Evolutionary conservation across 176 grass and related monocot genomes (phyloP), one percentile per base, ranked within the genome.

Genomic region (Aegilops tauschii): DNA sequence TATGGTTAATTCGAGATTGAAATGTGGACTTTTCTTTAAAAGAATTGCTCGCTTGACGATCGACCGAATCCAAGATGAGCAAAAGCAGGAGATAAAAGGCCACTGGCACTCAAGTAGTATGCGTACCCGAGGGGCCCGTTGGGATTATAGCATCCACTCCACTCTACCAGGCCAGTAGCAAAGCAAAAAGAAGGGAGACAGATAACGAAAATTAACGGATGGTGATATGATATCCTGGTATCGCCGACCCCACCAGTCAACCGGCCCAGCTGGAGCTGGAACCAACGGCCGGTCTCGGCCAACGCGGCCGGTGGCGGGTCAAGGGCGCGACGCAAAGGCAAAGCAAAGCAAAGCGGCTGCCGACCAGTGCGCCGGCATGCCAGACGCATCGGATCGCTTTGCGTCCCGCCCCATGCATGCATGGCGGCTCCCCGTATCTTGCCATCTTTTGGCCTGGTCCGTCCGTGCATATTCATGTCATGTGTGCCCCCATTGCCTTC

Each of bases 321-420:
- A 59, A 59, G 56, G 56, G 56, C 56, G 56, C 13, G 5, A 45
- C 61, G 47, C 13, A 50, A 50, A 50, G 47, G 49, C 61, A 49
- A 49, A 12, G 49, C 61, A 80, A 80, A 47, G 78, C 78, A 39
- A 52, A 52, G 72, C 61, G 8, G 23, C n/a, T 30, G 70, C 79
- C 1, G 18, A 44, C 54, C 17, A 13, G 70, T 14, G 70, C 56
- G 76, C 85, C 85, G 81, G 87, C 84, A 75, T 68, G 89, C 85
- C 85, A 84, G 21, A 68, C 80, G 54, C 70, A 73, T 72, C 42
- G 28, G 42, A 4, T 86, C 72, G 72, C 72, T 90, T 67, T 80
- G 16, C 83, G 75, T 87, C 85, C 88, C 44, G 29, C 25, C 40
- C 16, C 14, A 17, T 17, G 14, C 72, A 50, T 75, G 72, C 42